Percentiles rank a stretch among this genome's conserved stretches.
Conservation (phyloP, 352 stramenopile genomes). For the Globisporangium spinosum region DNA sequence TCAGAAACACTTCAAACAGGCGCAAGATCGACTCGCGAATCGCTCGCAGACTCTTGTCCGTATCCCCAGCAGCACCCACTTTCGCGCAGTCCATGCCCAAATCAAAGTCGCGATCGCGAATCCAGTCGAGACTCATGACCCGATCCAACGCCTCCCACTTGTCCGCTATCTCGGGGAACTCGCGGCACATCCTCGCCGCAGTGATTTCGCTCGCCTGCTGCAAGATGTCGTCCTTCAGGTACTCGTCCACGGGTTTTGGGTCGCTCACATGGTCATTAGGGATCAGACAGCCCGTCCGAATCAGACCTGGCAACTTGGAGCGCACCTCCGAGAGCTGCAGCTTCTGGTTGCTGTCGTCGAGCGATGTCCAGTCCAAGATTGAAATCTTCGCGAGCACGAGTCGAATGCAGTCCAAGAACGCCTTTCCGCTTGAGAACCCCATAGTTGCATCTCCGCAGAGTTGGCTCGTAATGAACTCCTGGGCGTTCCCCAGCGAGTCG, state of each 20-base stretch:
- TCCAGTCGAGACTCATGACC: slow-evolving; percentile 20
- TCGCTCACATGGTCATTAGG: slow-evolving; percentile 23
- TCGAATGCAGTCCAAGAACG: slow-evolving; percentile 66
- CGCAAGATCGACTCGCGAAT: slow-evolving; percentile 26
- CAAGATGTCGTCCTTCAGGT: slow-evolving; percentile 35
- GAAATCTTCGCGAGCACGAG: slow-evolving; percentile 72
- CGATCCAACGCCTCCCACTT: slow-evolving; percentile 33
- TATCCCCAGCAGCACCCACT: slow-evolving; percentile 10
- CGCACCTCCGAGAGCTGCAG: slow-evolving; percentile 54
- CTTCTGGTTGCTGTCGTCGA: slow-evolving; percentile 47
- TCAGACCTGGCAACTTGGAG: slow-evolving; percentile 37
- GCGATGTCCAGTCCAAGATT: slow-evolving; percentile 71
- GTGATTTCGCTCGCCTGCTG: slow-evolving; percentile 23
- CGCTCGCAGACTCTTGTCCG: background rate
- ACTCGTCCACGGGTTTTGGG: slow-evolving; percentile 15
- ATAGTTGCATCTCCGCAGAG: slow-evolving; percentile 22
- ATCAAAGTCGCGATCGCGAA: slow-evolving; percentile 49
- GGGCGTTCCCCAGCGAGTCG: slow-evolving; percentile 41
- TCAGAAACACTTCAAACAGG: slow-evolving; percentile 33
- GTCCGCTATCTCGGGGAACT: slow-evolving; percentile 27
- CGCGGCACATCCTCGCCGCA: slow-evolving; percentile 26
- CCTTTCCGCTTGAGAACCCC: slow-evolving; percentile 40
- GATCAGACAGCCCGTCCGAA: slow-evolving; percentile 43
- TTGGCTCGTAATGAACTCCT: slow-evolving; percentile 30
- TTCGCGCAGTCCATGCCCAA: slow-evolving; percentile 32